These are phyloP conservation scores for Alternaria sp. DNA, from an alignment of 2,329 filamentous ascomycete genomes.

Conservation along the genomic window DNA sequence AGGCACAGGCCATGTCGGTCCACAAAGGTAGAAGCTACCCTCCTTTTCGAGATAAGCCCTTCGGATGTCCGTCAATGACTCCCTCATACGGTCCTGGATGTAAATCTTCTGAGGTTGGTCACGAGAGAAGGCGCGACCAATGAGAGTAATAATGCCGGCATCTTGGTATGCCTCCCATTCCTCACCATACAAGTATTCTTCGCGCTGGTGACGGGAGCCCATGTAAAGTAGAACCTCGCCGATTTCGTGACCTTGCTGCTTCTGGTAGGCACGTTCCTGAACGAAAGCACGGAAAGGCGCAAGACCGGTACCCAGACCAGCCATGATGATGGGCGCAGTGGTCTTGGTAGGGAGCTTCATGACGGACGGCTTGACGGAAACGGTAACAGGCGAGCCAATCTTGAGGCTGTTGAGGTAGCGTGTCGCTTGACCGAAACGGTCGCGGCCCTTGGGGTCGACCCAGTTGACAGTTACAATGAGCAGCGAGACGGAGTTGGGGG, in stretches of 20 bases:
- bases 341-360: conserved; percentile 96
- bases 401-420: conserved; percentile 83
- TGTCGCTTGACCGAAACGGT: conserved; percentile 91
- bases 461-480: conserved; percentile 98
- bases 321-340: conserved; percentile 97
- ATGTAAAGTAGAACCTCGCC: conserved; percentile 95
- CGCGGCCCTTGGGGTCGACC: conserved; percentile 87
- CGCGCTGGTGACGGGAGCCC: conserved; percentile 94
- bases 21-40: conserved; percentile 96
- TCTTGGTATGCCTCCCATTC: conserved; percentile 99
- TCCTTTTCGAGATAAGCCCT: conserved; percentile 87
- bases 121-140: conserved; percentile 93
- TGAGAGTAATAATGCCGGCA: conserved; percentile 91
- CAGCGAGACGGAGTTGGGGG: conserved; percentile 85
- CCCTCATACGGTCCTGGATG: conserved; percentile 97
- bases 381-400: conserved; percentile 81
- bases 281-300: conserved; percentile 99
- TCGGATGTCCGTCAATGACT: conserved; percentile 83
- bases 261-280: conserved; percentile 97
- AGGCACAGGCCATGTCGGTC: conserved; percentile 97
- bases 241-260: conserved; percentile 95
- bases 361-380: conserved; percentile 95
- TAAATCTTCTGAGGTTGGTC: conserved; percentile 99
- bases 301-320: conserved; percentile 95
- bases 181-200: conserved; percentile 98